Conservation (phyloP, 805 yeast genomes). For the Metschnikowia lochheadii region DNA sequence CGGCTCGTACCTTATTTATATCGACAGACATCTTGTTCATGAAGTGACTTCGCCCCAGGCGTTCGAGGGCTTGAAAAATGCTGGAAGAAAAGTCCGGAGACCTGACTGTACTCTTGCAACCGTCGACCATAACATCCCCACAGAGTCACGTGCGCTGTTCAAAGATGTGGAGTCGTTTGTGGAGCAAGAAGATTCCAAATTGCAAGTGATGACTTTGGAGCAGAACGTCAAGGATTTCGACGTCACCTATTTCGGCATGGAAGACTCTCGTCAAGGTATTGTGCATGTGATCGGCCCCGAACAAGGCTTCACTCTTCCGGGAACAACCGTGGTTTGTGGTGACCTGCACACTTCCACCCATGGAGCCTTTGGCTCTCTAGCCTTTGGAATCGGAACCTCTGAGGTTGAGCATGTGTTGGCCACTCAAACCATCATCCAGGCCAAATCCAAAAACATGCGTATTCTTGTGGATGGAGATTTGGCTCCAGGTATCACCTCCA, state of each 20-base stretch:
- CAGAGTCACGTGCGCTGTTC: conserved; percentile 76
- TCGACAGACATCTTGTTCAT: conserved; percentile 96
- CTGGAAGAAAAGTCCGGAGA: conserved; percentile 87
- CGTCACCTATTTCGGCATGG: conserved; percentile 91
- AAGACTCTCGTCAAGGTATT: conserved; percentile 93
- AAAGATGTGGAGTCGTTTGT: conserved; percentile 75
- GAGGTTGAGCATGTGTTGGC: conserved; percentile 99
- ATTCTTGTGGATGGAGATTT: conserved; percentile 81
- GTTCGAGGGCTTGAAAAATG: conserved; percentile 87
- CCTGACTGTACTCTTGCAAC: conserved; percentile 91
- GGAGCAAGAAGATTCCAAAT: conserved; percentile 83
- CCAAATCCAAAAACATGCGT: conserved; percentile 95
- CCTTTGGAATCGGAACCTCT: conserved; percentile 98
- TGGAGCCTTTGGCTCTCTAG: conserved; percentile 96
- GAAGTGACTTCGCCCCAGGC: conserved; percentile 99
- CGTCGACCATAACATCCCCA: conserved; percentile 96
- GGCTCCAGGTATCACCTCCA: conserved; percentile 87
- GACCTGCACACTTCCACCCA: conserved; percentile 98
- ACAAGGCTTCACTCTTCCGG: conserved; percentile 97
- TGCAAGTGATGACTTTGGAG: conserved; percentile 90
- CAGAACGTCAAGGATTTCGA: conserved; percentile 87
- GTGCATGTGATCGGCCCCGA: conserved; percentile 99
- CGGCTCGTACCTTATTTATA: conserved; percentile 82
- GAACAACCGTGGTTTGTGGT: conserved; percentile 98
- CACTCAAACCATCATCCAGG: conserved; percentile 92